phyloP scores from a whole-genome alignment of 805 yeast genomes.

The Grigorovia jiainica region DNA sequence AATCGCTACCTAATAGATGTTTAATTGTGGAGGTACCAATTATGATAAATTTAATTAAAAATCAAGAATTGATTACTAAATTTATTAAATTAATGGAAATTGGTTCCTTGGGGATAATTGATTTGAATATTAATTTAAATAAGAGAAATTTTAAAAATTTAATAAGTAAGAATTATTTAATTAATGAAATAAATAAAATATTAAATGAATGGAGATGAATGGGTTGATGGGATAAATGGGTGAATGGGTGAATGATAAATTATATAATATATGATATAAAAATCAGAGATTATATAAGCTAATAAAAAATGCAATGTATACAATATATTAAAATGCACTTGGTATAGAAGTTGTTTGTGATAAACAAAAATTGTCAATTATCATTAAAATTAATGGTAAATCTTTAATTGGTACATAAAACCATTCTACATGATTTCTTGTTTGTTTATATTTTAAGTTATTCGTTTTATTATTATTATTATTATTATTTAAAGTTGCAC shows the following conservation, averaged over 20 bases:
- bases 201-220: slow-evolving; percentile 3
- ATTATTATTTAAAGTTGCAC: neutral
- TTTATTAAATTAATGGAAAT: slow-evolving; percentile 7
- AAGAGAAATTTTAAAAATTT: neutral
- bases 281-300: neutral
- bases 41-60: neutral
- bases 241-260: too few relatives aligned
- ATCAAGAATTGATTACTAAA: slow-evolving; percentile 1
- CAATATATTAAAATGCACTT: too few relatives aligned
- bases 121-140: neutral
- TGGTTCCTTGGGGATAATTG: slow-evolving; percentile 10
- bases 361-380: slow-evolving; percentile 11
- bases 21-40: neutral
- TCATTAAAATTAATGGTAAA: slow-evolving; percentile 11
- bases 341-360: neutral
- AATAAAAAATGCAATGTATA: neutral
- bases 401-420: slow-evolving; percentile 19
- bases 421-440: slow-evolving; percentile 24
- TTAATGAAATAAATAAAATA: neutral
- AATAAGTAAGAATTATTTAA: neutral
- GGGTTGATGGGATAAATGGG: too few relatives aligned
- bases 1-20: slow-evolving; percentile 1
- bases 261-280: too few relatives aligned
- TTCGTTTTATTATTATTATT: neutral
- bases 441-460: neutral